Evolutionary conservation across 1,284 basidiomycete species (phyloP).

Genomic region (Trichosporon coremiiforme): DNA sequence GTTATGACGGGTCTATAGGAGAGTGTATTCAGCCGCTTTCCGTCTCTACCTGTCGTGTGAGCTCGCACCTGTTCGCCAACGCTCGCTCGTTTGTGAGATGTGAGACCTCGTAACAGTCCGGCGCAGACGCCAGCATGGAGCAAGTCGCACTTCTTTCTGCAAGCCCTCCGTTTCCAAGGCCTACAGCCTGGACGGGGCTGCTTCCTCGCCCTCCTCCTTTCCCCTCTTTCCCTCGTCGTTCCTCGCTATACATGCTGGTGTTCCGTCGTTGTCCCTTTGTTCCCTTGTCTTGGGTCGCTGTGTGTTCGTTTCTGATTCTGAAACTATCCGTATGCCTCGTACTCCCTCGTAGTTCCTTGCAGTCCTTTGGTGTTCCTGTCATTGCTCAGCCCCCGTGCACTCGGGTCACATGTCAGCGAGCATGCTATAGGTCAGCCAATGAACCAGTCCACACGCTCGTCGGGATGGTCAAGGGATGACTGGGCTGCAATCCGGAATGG

Average conservation of each 20-base stretch:
- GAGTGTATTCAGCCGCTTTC: background rate
- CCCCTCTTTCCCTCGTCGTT: no score
- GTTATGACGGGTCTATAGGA: background rate
- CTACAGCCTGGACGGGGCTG: background rate
- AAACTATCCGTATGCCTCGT: background rate
- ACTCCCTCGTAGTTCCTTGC: background rate
- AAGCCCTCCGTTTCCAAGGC: background rate
- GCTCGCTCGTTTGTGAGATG: background rate
- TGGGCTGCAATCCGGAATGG: background rate
- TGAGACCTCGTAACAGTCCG: background rate
- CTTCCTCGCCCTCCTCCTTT: background rate
- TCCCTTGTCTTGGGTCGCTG: background rate
- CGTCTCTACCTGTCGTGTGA: background rate
- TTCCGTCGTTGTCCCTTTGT: background rate
- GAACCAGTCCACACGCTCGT: background rate
- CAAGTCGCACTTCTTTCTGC: background rate
- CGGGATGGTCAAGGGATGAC: background rate
- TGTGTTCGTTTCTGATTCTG: background rate
- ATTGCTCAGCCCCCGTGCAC: background rate
- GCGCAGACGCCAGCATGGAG: background rate
- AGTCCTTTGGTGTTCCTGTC: background rate
- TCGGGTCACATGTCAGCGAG: background rate
- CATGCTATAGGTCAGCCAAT: background rate
- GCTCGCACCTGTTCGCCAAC: background rate
- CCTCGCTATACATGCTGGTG: background rate